These are phyloP conservation scores for Zizania palustris DNA, from an alignment of 202 grass and related monocot species.

Conservation along the genomic window DNA sequence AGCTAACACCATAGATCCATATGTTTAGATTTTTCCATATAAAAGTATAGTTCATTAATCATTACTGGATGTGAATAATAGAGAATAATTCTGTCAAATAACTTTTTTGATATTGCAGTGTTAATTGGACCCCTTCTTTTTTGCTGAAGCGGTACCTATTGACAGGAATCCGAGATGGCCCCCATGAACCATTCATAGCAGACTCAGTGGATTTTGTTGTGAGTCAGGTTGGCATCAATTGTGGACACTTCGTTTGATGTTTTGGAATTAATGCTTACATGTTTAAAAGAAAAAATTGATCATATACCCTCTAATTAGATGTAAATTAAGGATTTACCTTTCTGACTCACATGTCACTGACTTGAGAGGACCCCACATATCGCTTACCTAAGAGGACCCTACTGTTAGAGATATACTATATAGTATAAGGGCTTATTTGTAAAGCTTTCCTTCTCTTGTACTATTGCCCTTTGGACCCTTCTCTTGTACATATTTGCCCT, in stretches of 20 bases:
- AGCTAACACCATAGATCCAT: neutral
- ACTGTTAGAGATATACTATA: too few species aligned
- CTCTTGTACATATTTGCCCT: too few species aligned
- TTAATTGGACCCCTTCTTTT: constrained; percentile 98
- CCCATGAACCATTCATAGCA: constrained; percentile 94
- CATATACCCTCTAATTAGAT: too few species aligned
- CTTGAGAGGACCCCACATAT: too few species aligned
- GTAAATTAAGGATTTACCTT: too few species aligned
- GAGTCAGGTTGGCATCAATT: constrained; percentile 56
- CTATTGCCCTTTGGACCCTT: too few species aligned
- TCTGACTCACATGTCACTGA: too few species aligned
- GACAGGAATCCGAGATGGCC: constrained; percentile 89
- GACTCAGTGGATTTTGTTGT: constrained; percentile 99
- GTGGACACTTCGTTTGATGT: constrained; percentile 19
- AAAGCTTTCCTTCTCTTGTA: too few species aligned
- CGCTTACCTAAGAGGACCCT: too few species aligned
- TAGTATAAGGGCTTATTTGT: too few species aligned
- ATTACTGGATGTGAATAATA: constrained; percentile 23
- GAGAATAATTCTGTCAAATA: constrained; percentile 24
- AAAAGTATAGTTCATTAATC: constrained; percentile 20
- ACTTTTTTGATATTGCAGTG: constrained; percentile 67
- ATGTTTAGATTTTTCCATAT: neutral
- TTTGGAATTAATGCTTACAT: neutral
- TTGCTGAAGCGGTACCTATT: constrained; percentile 96
- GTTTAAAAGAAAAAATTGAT: too few species aligned